Evolutionary conservation across 148 eudicot species (phyloP), one percentile per base, ranked within the genome.

Genomic region (Heliosperma pusillum): DNA sequence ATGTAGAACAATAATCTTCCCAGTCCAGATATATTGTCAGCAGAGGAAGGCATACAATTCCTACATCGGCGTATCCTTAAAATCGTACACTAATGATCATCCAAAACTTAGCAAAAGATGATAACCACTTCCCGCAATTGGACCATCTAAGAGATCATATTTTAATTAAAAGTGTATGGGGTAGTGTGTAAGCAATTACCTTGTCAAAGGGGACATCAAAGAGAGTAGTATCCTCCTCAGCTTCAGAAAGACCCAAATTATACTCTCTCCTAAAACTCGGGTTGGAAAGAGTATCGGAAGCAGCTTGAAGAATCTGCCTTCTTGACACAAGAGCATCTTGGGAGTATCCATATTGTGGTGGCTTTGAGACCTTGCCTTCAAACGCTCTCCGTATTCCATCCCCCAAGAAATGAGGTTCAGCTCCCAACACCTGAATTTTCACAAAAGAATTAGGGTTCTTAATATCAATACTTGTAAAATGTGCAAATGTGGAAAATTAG

Each of bases 121-220:
- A 57, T 27, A 64, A 64, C 68, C 68, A 64, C 4, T 29, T 33
- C 45, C 16, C 58, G 40, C 60, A 50, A 57, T 15, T 36, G n/a
- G 56, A 76, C 26, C 17, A 65, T 13, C 7, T 24, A 12, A 33
- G 5, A 0, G 3, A 33, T 33, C 40, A 33, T 33, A 33, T 1
- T 33, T 33, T 33, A 58, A 12, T 29, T 8, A 40, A 40, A 25
- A 76, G 12, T 45, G 44, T 7, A 50, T 7, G 25, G n/a, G 11
- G 10, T 0, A 58, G 40, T 24, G 4, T 50, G 2, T 0, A 27
- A 62, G 62, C 22, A 36, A 12, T 11, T 77, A 83, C 99, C 91
- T 95, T 92, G 67, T 92, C 93, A 82, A 93, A 90, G 12, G 99
- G 99, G 76, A 95, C 97, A 17, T 92, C 85, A 81, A 89, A 87